Percentiles rank a stretch among this genome's conserved stretches.
These are phyloP conservation scores for Diphasiastrum complanatum DNA, from an alignment of 83 land plant genomes.

Conservation along the genomic window DNA sequence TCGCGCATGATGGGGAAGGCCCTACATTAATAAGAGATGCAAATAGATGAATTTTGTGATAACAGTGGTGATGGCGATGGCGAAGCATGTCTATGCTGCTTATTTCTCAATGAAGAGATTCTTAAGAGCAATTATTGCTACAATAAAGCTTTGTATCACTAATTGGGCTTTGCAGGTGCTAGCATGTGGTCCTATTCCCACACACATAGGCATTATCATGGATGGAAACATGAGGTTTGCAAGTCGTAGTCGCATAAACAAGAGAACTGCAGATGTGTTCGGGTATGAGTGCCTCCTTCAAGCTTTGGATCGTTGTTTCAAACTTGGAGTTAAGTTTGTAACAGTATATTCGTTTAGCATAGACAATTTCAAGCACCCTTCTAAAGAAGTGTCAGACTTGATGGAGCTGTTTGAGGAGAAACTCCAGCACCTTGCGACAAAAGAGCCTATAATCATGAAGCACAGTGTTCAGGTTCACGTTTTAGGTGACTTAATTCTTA, in stretches of 20 bases:
- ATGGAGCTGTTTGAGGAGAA: slow-evolving; percentile 54
- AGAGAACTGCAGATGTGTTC: slow-evolving; percentile 35
- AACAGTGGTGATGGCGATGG: too few species aligned
- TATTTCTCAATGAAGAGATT: too few species aligned
- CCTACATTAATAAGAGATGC: too few species aligned
- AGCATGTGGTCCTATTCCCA: slow-evolving; percentile 49
- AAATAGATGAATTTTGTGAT: too few species aligned
- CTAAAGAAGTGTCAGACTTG: slow-evolving; percentile 42
- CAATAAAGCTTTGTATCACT: too few species aligned
- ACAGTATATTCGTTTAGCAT: slow-evolving; percentile 66
- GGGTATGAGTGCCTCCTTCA: slow-evolving; percentile 41
- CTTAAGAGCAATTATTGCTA: too few species aligned
- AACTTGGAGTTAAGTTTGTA: slow-evolving; percentile 48
- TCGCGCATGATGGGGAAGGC: too few species aligned
- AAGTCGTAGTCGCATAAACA: slow-evolving; percentile 14
- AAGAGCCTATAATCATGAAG: slow-evolving; percentile 27
- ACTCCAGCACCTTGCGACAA: slow-evolving; percentile 37
- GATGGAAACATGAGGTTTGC: slow-evolving; percentile 64
- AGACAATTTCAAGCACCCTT: slow-evolving; percentile 52
- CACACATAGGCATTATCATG: slow-evolving; percentile 62
- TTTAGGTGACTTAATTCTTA: slow-evolving; percentile 42
- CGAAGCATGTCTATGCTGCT: too few species aligned
- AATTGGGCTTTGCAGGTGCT: too few species aligned
- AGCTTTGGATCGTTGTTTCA: slow-evolving; percentile 40
- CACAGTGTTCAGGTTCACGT: slow-evolving; percentile 38